Base-by-base conservation (phyloP, 2,329 filamentous ascomycete genomes). In the Dothistroma pini region DNA sequence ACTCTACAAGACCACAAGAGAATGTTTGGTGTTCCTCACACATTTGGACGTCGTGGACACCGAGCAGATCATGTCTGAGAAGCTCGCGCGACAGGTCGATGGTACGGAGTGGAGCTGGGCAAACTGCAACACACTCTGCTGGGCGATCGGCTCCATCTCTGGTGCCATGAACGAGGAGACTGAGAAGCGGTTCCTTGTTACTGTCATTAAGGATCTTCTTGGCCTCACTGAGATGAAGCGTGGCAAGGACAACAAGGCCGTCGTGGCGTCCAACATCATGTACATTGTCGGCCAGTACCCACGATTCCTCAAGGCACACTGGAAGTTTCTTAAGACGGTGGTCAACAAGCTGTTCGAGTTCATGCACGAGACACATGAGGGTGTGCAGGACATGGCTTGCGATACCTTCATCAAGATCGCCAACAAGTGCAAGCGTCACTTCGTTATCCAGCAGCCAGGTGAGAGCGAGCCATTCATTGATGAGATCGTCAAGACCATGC, bases 351-450 rank as follows among this genome's bases (percentile, higher is more conserved):
- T 99, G 5, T 99, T 99, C 72, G 95, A 99, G 79, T 99, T 99
- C 75, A 99, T 99, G 95, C 95, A 99, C 76, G 95, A 99, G 78
- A 97, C 95, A 0, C 95, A 99, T 72, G 95, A 99, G 81, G 95
- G 90, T 88, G 95, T 99, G 29, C 96, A 99, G 78, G 95, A 99
- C 78, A 99, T 99, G 96, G 95, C 95, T 71, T 99, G 95, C 75
- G 96, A 99, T 77, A 99, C 95, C 0, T 99, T 99, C 72, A 99
- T 99, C 79, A 99, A 99, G 82, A 99, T 99, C 74, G 96, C 95
- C 29, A 93, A 96, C 75, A 96, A 97, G 77, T 99, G 95, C 79
- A 90, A 95, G 74, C 88, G 95, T 60, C 96, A 99, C 76, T 99
- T 99, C 75, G 95, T 99, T 64, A 93, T 93, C 16, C 83, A 96